Percentiles rank a stretch among this genome's conserved stretches.
Evolutionary conservation across 208 protist genomes (phyloP).

Genomic region (Herpetomonas samuelpessoai): DNA sequence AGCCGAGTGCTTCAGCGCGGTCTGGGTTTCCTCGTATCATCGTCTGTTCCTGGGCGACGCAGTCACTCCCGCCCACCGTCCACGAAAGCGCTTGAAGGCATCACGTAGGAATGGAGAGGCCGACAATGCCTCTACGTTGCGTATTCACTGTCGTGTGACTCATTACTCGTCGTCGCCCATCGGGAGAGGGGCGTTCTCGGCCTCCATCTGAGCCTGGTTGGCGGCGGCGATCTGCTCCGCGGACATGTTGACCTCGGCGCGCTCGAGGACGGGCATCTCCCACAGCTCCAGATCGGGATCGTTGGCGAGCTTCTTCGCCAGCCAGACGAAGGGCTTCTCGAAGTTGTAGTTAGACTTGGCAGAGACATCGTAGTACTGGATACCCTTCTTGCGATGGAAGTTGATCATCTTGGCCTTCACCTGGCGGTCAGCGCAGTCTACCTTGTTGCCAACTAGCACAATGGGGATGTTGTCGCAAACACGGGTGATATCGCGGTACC

Average conservation of each 20-base stretch:
- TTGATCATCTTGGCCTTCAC: constrained; percentile 99
- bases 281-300: constrained; percentile 95
- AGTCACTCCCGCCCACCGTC: too few relatives aligned
- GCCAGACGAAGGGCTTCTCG: constrained; percentile 99
- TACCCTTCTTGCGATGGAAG: constrained; percentile 99
- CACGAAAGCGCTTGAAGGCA: too few relatives aligned
- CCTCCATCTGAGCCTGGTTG: constrained; percentile 84
- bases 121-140: too few relatives aligned
- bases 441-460: constrained; percentile 99
- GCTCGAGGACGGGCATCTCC: constrained; percentile 85
- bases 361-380: constrained; percentile 99
- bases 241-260: constrained; percentile 64
- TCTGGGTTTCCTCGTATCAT: too few relatives aligned
- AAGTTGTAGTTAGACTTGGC: constrained; percentile 99
- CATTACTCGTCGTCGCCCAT: constrained; percentile 96
- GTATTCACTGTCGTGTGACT: too few relatives aligned
- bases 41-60: too few relatives aligned
- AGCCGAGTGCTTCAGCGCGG: too few relatives aligned
- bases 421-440: constrained; percentile 99
- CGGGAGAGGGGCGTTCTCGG: constrained; percentile 88
- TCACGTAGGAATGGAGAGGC: too few relatives aligned
- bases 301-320: constrained; percentile 97
- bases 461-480: constrained; percentile 99
- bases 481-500: constrained; percentile 99
- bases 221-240: constrained; percentile 79